Evolutionary conservation across 2,329 filamentous ascomycete species (phyloP).

Genomic region (Colletotrichum destructivum): DNA sequence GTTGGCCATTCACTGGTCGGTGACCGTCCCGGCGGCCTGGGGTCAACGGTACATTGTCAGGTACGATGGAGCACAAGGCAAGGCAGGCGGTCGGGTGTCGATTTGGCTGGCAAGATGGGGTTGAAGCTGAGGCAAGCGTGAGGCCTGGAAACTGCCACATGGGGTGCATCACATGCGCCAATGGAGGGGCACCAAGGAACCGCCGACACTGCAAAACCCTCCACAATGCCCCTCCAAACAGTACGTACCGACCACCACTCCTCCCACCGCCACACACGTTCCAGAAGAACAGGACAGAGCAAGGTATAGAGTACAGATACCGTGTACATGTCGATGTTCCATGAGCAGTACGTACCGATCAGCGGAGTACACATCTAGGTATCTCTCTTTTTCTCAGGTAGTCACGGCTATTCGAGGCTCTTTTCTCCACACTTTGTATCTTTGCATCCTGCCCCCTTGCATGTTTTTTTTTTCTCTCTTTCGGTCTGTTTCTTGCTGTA

Average conservation of each 20-base stretch:
- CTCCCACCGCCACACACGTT: too few species aligned
- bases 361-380: conserved; percentile 1
- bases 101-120: conserved; percentile 4
- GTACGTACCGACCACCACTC: conserved; percentile 22
- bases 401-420: conserved; percentile 42
- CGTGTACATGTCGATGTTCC: not conserved
- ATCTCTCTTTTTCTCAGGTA: not conserved
- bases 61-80: conserved; percentile 1
- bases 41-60: not conserved
- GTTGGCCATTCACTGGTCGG: not conserved
- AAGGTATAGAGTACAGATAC: not conserved
- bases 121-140: conserved; percentile 35
- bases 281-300: too few species aligned
- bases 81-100: not conserved
- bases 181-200: conserved; percentile 42
- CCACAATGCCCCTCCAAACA: conserved; percentile 11
- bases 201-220: conserved; percentile 32
- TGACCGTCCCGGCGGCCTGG: conserved; percentile 3
- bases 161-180: conserved; percentile 42
- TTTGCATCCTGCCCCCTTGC: not conserved
- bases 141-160: conserved; percentile 42
- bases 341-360: too few species aligned
- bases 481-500: conserved; percentile 21
- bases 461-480: not conserved
- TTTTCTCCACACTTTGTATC: conserved; percentile 30